These are phyloP conservation scores for Xerocomus nothofagi DNA, from an alignment of 1,284 basidiomycete genomes.

Conservation along the genomic window DNA sequence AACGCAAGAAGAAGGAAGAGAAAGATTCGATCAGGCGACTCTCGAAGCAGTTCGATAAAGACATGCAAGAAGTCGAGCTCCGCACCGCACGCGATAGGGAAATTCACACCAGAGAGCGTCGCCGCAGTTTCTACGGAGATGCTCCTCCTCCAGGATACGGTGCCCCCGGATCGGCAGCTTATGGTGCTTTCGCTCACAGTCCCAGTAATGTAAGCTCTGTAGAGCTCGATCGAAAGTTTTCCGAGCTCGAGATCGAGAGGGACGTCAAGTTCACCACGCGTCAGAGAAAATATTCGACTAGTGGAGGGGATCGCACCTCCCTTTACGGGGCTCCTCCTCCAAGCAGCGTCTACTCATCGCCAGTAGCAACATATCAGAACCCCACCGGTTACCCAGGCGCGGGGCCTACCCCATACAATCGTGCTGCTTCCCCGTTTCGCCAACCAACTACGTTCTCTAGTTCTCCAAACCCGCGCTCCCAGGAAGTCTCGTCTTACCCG, in stretches of 20 bases:
- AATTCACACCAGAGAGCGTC: slow-evolving; percentile 38
- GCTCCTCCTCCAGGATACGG: slow-evolving; percentile 26
- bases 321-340: slow-evolving; percentile 19
- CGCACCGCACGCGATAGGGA: slow-evolving; percentile 55
- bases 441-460: slow-evolving; percentile 29
- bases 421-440: slow-evolving; percentile 33
- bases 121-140: slow-evolving; percentile 37
- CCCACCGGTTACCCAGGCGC: slow-evolving; percentile 24
- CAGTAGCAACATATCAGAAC: slow-evolving; percentile 17
- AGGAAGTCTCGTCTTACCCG: slow-evolving; percentile 34
- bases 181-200: slow-evolving; percentile 29
- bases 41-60: slow-evolving; percentile 46
- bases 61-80: slow-evolving; percentile 52
- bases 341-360: slow-evolving; percentile 21
- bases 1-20: slow-evolving; percentile 55
- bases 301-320: slow-evolving; percentile 28
- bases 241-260: slow-evolving; percentile 33
- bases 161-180: slow-evolving; percentile 18
- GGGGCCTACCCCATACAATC: slow-evolving; percentile 27
- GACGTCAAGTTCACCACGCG: slow-evolving; percentile 25
- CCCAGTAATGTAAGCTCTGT: slow-evolving; percentile 16
- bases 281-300: slow-evolving; percentile 33
- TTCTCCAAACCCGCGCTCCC: slow-evolving; percentile 35
- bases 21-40: slow-evolving; percentile 52
- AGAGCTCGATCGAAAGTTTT: slow-evolving; percentile 35